Evolutionary conservation across 306 rosid genomes (phyloP), one percentile per base, ranked within the genome.

Genomic region (Prunus armeniaca): DNA sequence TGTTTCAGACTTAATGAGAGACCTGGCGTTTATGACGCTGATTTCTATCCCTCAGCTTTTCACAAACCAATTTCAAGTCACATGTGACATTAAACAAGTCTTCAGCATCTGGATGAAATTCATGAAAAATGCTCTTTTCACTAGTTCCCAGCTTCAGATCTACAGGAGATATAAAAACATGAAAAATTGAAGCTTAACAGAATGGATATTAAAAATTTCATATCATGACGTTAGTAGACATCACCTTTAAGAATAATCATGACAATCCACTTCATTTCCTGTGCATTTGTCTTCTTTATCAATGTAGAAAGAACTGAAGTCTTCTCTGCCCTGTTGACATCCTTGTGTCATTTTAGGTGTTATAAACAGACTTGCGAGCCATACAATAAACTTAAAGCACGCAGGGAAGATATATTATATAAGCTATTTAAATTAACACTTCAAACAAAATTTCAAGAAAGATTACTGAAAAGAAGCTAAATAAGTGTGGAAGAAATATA

Each of bases 51-150:
- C 85, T 86, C 32, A 94, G 90, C 82, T 92, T 92, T 85, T 94
- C 98, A 86, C 95, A 94, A 69, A 94, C 98, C 83, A 94, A 83
- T 88, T 94, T 94, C 82, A 94, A 83, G 91, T 94, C 98, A 76
- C 98, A 94, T 28, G 97, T 92, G 54, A 94, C 98, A 73, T 94
- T 94, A 80, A 92, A 94, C 85, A 94, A 84, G 86, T 94, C 98
- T 79, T 94, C 98, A 54, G 97, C 98, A 86, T 94, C 97, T 12
- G 98, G 96, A 86, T 94, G 98, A 78, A 94, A 94, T 79, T 94
- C 96, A 60, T 89, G 96, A 83, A 94, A 94, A 78, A 94, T 84
- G 88, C 93, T 90, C 82, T 84, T 94, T 85, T 94, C 98, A 86
- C 97, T 94, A 61, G 85, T 84, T 82, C 98, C 98, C 77, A 94